These are phyloP conservation scores for Hansfordia pulvinata DNA, from an alignment of 2,329 filamentous ascomycete genomes.

Conservation along the genomic window DNA sequence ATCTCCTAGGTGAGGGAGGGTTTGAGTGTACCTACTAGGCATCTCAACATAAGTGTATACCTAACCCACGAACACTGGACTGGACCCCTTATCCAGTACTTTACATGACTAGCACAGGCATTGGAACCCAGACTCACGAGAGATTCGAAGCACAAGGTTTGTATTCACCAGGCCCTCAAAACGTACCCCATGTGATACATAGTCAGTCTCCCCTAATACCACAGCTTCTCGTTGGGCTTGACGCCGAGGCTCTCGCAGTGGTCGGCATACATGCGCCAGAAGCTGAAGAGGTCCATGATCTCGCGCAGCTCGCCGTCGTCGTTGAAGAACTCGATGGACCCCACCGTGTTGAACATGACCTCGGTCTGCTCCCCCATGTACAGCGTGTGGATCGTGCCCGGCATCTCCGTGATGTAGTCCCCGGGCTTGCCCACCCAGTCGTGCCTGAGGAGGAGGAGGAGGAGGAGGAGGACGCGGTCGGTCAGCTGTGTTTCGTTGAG, in stretches of 20 bases:
- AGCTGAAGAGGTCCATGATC: conserved; percentile 12
- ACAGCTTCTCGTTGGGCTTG: conserved; percentile 7
- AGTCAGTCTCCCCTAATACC: conserved; percentile 3
- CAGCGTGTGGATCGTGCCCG: conserved; percentile 12
- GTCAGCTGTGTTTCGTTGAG: not conserved
- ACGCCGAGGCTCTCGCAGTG: conserved; percentile 8
- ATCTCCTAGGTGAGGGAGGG: no score
- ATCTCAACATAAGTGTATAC: no score
- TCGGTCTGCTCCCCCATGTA: conserved; percentile 8
- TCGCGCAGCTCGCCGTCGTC: conserved; percentile 10
- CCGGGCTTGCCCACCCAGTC: conserved; percentile 9
- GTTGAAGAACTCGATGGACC: conserved; percentile 10
- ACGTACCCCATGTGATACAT: no score
- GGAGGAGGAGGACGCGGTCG: no score
- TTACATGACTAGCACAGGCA: no score
- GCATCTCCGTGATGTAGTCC: conserved; percentile 10
- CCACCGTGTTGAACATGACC: conserved; percentile 8
- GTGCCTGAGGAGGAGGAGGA: conserved; percentile 5
- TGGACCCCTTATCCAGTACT: no score
- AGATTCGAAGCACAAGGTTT: no score
- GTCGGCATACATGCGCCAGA: conserved; percentile 9
- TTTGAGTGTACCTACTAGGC: no score
- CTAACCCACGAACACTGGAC: no score
- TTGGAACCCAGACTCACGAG: no score
- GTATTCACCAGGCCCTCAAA: no score